Percentiles rank a stretch among this genome's conserved stretches.
Conservation (phyloP, 176 grass and related monocot genomes). For the Zizania latifolia region DNA sequence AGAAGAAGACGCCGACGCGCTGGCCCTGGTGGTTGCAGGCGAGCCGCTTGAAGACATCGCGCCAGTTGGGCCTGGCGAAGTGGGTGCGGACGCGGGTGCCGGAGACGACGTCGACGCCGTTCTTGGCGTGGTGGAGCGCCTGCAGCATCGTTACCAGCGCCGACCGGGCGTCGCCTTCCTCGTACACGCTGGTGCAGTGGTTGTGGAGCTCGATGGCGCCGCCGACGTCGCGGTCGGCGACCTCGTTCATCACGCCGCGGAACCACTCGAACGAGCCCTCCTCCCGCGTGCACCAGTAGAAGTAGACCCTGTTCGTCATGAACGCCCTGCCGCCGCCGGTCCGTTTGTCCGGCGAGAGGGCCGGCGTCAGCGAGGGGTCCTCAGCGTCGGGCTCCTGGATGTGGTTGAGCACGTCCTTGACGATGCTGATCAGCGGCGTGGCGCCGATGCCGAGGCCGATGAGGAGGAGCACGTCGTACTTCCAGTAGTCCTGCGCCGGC, state of each 20-base stretch:
- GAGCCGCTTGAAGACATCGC: conserved; percentile 80
- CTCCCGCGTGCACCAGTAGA: conserved; percentile 93
- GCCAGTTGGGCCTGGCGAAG: conserved; percentile 73
- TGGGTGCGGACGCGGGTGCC: conserved; percentile 78
- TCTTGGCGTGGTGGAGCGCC: conserved; percentile 83
- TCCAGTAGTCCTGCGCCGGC: conserved; percentile 78
- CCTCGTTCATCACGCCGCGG: conserved; percentile 87
- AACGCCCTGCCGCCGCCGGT: conserved; percentile 7
- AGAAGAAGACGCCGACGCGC: conserved; percentile 81
- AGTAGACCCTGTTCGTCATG: conserved; percentile 76
- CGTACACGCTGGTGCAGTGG: conserved; percentile 94
- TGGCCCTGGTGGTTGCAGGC: conserved; percentile 48
- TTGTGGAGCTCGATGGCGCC: conserved; percentile 89
- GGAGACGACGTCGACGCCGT: conserved; percentile 80
- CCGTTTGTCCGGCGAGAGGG: no score
- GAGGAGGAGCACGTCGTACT: conserved; percentile 95
- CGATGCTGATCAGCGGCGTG: conserved; percentile 82
- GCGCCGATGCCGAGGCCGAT: conserved; percentile 94
- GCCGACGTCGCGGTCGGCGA: conserved; percentile 59
- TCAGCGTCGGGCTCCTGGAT: neutral
- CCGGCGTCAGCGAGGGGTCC: no score
- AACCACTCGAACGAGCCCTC: conserved; percentile 92
- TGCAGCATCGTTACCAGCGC: conserved; percentile 84
- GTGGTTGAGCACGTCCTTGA: conserved; percentile 92
- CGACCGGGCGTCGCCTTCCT: conserved; percentile 73